Evolutionary conservation across 2,329 filamentous ascomycete genomes (phyloP).

Genomic region (Stagonosporopsis cucurbitacearum): DNA sequence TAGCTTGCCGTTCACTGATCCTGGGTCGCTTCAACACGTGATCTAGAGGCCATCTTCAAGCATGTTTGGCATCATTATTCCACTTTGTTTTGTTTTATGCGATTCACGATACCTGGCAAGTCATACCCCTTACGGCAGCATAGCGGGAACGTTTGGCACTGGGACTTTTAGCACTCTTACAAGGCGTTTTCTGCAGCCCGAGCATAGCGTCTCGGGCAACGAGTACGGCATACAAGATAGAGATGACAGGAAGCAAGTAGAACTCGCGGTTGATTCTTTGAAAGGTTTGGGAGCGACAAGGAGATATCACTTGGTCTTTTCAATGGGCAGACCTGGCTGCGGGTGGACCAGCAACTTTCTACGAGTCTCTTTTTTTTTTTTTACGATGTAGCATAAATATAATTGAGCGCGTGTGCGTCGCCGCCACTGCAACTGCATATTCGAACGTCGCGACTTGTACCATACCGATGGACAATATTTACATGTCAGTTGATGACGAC

Average conservation of each 20-base stretch:
- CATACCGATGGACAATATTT: neutral
- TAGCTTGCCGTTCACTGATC: constrained; percentile 9
- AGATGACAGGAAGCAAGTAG: constrained; percentile 8
- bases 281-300: constrained; percentile 26
- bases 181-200: constrained; percentile 14
- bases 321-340: constrained; percentile 28
- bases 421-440: neutral
- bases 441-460: neutral
- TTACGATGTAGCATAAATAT: constrained; percentile 36
- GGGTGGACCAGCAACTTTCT: constrained; percentile 22
- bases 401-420: constrained; percentile 7
- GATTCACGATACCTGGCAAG: constrained; percentile 43
- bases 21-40: constrained; percentile 17
- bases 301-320: constrained; percentile 28
- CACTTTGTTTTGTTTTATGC: constrained; percentile 33
- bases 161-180: constrained; percentile 27
- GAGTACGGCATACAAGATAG: constrained; percentile 12
- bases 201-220: constrained; percentile 11
- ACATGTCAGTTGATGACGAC: neutral
- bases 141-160: constrained; percentile 40
- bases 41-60: constrained; percentile 32
- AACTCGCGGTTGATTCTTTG: constrained; percentile 15
- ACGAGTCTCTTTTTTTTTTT: constrained; percentile 31
- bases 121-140: constrained; percentile 50
- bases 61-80: constrained; percentile 28